Evolutionary conservation across 495 filamentous ascomycete genomes (phyloP), one percentile per base, ranked within the genome.

Genomic region (Aspergillus biplanus): DNA sequence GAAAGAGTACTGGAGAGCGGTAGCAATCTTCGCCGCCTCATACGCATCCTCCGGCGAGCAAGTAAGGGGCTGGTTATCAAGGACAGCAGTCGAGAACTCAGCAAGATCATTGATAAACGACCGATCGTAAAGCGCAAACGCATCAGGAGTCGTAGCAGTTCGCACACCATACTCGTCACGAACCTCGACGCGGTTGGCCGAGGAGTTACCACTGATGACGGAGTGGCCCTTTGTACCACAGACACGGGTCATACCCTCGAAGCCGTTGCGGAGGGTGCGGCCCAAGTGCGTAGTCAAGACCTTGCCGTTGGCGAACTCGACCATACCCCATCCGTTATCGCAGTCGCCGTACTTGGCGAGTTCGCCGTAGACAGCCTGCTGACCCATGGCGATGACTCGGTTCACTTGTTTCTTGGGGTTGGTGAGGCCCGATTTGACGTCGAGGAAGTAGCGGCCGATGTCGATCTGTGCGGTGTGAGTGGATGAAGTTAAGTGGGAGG

Each of bases 301-400:
- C 56, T 58, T 58, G 27, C 56, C 56, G 18, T 58, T 58, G 56
- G 56, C 56, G 15, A 58, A 58, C 9, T 58, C 56, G 5, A 58
- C 56, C 3, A 58, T 18, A 9, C 56, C 56, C 21, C 21, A 58
- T 1, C 21, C 56, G 33, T 33, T 58, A 33, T 58, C 56, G 37
- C 21, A 21, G 56, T 58, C 56, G 42, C 56, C 56, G 39, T 48
- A 58, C 32, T 58, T 58, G 56, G 56, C 39, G 6, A 58, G 39
- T 7, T 58, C 56, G 1, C 3, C 15, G 42, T 58, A 58, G 37
- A 58, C 56, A 3, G 56, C 56, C 21, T 4, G 3, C 15, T 58
- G 56, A 16, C 56, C 56, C 11, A 58, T 33, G 2, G 56, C 56
- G 31, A 58, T 58, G 27, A 58, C 56, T 32, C 56, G 16, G 42